Base-by-base conservation (phyloP, 2,329 filamentous ascomycete genomes). In the Aspergillus melleus region DNA sequence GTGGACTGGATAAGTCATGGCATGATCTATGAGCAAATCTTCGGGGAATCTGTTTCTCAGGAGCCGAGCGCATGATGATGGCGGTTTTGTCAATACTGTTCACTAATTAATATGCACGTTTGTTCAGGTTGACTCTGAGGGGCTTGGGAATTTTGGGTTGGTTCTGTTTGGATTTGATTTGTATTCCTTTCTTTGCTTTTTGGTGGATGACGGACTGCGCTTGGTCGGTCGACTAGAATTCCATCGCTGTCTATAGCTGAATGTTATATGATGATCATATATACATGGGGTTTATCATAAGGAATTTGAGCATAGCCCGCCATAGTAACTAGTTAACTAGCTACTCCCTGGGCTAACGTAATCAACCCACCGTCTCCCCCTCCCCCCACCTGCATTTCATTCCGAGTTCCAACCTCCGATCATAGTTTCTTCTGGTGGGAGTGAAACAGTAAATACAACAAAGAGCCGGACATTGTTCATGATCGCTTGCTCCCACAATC, bases 1-100 rank as follows among this genome's bases (percentile, higher is more conserved):
- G 84, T 88, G 5, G 86, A 88, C 68, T 82, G 84, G 74, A 80
- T 80, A 64, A 80, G 80, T 47, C 86, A 88, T 72, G 82, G 80
- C 22, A 71, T 73, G 62, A 83, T 84, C 77, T 87, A 87, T 67
- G 84, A 86, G 66, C 75, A 79, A 61, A 77, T 86, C 36, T 69
- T 72, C 59, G 70, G 66, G 42, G 75, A 77, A 60, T 58, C 62
- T 14, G 42, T 60, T 61, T 57, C 60, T 29, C 32, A 64, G 16
- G 55, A 22, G 12, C 57, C 58, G 32, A 49, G 24, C 19, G 49
- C 44, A 46, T 70, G 49, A 65, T 39, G 19, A 29, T 36, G 24
- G 24, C 24, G 20, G 19, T 49, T 19, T 32, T 5, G 36, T 42
- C 14, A 42, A 42, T 42, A n/a, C 14, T n/a, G 5, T n/a, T 12